Evolutionary conservation across 169 alveolate species (phyloP), one percentile per base, ranked within the genome.

Genomic region (Plasmodium vinckei): DNA sequence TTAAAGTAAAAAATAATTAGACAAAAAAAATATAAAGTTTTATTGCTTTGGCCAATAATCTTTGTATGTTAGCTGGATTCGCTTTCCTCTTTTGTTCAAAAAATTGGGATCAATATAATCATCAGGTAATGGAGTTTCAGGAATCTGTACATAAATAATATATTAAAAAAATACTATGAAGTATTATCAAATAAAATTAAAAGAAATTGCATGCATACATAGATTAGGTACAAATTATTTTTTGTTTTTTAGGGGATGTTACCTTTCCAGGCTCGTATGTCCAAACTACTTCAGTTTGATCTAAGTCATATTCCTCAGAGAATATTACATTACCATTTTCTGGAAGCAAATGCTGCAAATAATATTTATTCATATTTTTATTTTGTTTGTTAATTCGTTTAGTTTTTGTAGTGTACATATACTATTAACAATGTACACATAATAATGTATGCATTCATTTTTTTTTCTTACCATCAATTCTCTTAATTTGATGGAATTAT

Each of bases 61-160:
- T 54, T 92, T 91, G 89, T 92, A 92, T 17, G 94, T 92, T 9
- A 95, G 91, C 54, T 93, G 94, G 63, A 95, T 95, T 72, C 95
- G 92, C 23, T 77, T 69, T 39, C 97, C 97, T 88, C 64, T 88
- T 67, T 93, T 92, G 92, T 95, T 92, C 27, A 94, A 9, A 88
- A 95, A 95, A 88, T 95, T 95, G 54, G 97, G 97, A 79, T 95
- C 97, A 10, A 90, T 68, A 72, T 92, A 95, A 88, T 93, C 96
- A 33, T 93, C 77, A 2, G 97, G 97, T 56, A 95, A 88, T 9
- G 96, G 96, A 39, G 92, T 91, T 89, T 95, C 97, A 3, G 96
- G 96, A 79, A 93, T 87, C 95, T 93, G 86, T n/a, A 67, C 39
- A n/a, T 15, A 10, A 53, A 49, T 79, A 12, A 79, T 33, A 39